Percentiles rank a stretch among this genome's conserved stretches.
Conservation (phyloP, 495 filamentous ascomycete genomes). For the Xylaria telfairii region DNA sequence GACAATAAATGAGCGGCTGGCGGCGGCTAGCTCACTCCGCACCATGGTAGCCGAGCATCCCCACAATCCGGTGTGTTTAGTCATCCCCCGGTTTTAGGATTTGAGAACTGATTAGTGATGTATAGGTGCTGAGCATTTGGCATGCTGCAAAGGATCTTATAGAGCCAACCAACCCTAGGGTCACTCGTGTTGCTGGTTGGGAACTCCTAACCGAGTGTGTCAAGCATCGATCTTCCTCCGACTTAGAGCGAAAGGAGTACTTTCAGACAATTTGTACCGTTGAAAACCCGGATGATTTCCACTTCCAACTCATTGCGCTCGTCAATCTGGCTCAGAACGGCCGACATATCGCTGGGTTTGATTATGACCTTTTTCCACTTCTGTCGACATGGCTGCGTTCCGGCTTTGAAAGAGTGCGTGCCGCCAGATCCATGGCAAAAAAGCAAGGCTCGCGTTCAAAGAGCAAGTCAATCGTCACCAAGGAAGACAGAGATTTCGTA, state of each 20-base stretch:
- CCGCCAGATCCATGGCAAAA: slow-evolving; percentile 55
- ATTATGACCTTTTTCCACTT: slow-evolving; percentile 64
- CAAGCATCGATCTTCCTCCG: slow-evolving; percentile 62
- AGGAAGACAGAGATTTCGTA: slow-evolving; percentile 71
- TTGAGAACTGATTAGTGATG: slow-evolving; percentile 29
- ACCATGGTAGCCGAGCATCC: slow-evolving; percentile 63
- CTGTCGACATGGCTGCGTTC: slow-evolving; percentile 63
- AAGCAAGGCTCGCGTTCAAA: slow-evolving; percentile 53
- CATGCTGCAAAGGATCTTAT: slow-evolving; percentile 68
- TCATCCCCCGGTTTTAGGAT: slow-evolving; percentile 17
- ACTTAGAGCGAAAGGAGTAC: slow-evolving; percentile 68
- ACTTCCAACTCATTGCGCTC: slow-evolving; percentile 67
- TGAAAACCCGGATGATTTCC: slow-evolving; percentile 63
- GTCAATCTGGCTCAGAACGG: slow-evolving; percentile 67
- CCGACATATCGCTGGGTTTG: slow-evolving; percentile 67
- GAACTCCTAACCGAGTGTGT: slow-evolving; percentile 70
- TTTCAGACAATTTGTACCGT: slow-evolving; percentile 63
- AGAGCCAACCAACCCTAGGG: slow-evolving; percentile 56
- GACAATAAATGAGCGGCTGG: slow-evolving; percentile 56
- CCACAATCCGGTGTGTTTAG: slow-evolving; percentile 52
- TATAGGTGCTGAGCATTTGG: slow-evolving; percentile 60
- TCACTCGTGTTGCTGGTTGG: slow-evolving; percentile 63
- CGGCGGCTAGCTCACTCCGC: slow-evolving; percentile 62
- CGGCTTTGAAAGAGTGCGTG: slow-evolving; percentile 59
- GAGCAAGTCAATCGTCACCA: slow-evolving; percentile 55